Base-by-base conservation (phyloP, 345 rosid species). In the Arabis alpina region DNA sequence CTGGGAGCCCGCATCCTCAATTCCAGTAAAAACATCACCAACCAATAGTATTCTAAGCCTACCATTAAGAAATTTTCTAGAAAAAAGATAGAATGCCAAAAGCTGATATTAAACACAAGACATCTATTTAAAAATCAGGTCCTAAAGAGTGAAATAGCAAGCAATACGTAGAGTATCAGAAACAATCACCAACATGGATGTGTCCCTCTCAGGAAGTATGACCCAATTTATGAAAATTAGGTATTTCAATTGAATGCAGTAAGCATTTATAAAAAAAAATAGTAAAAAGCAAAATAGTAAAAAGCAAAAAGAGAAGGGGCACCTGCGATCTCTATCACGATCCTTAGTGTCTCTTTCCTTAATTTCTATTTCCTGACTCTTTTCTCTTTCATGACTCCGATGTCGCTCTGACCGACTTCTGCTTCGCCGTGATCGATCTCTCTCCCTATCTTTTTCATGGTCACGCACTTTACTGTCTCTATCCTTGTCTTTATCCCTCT, bases 311-410 rank as follows among this genome's bases (percentile, higher is more conserved):
- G 30, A 51, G 67, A 58, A 65, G 27, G 36, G 53, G 60, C 67
- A 94, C 99, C 97, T 91, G 93, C 54, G 85, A 62, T 85, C 94
- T 83, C 87, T 83, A 24, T 86, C 94, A 3, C 83, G 85, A 45
- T 87, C 93, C 77, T 80, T 81, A 41, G 72, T 32, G 25, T 82
- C 91, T 80, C 80, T 85, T 75, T 85, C 94, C 63, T 63, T 85
- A 45, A 23, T 27, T 67, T 74, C 78, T 56, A 80, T 81, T 72
- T 75, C 86, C 77, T 74, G 89, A 72, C 73, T 85, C 61, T 70
- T 52, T 64, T 87, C 97, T 76, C 59, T 72, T 65, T 87, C 96
- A 62, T 78, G 82, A 69, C 85, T 83, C 71, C 42, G 83, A 64
- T 51, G 88, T 85, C 84, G 75, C 74, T 84, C 94, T 4, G 89